phyloP scores from a whole-genome alignment of 2,329 filamentous ascomycete species.

The Orbilia blumenaviensis region DNA sequence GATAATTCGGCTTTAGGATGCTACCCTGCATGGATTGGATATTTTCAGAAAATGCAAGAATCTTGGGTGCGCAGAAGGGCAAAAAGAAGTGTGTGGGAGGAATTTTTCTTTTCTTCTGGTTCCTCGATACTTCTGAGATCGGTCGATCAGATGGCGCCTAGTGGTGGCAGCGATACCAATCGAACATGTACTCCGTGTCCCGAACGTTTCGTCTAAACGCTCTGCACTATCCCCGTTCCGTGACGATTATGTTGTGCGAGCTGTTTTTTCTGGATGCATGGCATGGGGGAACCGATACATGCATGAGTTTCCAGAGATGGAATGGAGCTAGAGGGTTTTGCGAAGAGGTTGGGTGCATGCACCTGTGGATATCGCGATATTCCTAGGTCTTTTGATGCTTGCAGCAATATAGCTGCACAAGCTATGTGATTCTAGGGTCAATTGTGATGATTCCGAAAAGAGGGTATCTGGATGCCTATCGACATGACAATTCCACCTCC shows the following conservation, averaged over 20 bases:
- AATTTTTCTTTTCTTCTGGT: not conserved
- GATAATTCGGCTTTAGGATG: slow-evolving; percentile 15
- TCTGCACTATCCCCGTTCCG: slow-evolving; percentile 28
- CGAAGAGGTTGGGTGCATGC: slow-evolving; percentile 1
- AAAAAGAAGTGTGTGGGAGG: not conserved
- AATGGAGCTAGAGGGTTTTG: slow-evolving; percentile 20
- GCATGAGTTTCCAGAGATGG: slow-evolving; percentile 45
- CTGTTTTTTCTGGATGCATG: slow-evolving; percentile 21
- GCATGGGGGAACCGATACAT: slow-evolving; percentile 4
- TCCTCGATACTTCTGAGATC: slow-evolving; percentile 33
- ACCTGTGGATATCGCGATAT: not conserved
- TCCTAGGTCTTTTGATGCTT: not conserved
- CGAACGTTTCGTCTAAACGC: slow-evolving; percentile 47
- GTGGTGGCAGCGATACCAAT: slow-evolving; percentile 40
- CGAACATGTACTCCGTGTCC: slow-evolving; percentile 39
- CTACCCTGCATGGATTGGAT: slow-evolving; percentile 41
- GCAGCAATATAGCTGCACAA: not conserved
- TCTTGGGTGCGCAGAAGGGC: not conserved
- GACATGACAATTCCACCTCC: not conserved
- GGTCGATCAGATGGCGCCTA: slow-evolving; percentile 38
- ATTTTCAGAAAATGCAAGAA: slow-evolving; percentile 12
- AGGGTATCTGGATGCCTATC: not conserved
- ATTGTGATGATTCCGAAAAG: not conserved
- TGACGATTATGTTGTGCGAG: slow-evolving; percentile 37
- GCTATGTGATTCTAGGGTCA: not conserved